A percentile compares a stretch with the other conserved stretches of the same genome.
Evolutionary conservation across 2,329 filamentous ascomycete species (phyloP).

Genomic region (Talaromyces sp.): DNA sequence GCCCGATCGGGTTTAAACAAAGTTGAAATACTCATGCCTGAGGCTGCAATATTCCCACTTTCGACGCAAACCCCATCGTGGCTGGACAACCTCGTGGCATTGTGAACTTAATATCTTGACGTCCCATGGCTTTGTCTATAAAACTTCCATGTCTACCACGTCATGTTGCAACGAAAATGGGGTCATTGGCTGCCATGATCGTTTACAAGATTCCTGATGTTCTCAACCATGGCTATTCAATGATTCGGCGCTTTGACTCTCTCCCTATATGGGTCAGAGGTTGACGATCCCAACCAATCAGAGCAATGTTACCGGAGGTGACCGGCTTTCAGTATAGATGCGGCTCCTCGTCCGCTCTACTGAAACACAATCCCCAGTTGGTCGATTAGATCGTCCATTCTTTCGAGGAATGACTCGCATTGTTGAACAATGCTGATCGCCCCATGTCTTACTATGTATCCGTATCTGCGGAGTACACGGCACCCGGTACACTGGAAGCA

Average conservation of each 20-base stretch:
- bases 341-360: slow-evolving; percentile 11
- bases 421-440: too few species aligned
- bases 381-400: background rate
- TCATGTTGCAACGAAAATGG: background rate
- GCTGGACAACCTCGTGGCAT: background rate
- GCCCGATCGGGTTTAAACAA: background rate
- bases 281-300: background rate
- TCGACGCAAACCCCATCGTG: background rate
- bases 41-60: background rate
- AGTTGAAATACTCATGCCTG: background rate
- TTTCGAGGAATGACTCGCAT: background rate
- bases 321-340: slow-evolving; percentile 10
- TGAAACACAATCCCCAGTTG: background rate
- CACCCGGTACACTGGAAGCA: too few species aligned
- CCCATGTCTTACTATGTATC: too few species aligned
- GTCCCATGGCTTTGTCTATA: background rate
- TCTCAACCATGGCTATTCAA: background rate
- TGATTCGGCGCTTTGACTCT: background rate
- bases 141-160: background rate
- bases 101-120: background rate
- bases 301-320: background rate
- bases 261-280: background rate
- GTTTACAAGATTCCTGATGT: background rate
- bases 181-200: background rate
- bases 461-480: too few species aligned